Evolutionary conservation across 108 stramenopile species (phyloP), one percentile per base, ranked within the genome.

Genomic region (Cylindrotheca closterium): DNA sequence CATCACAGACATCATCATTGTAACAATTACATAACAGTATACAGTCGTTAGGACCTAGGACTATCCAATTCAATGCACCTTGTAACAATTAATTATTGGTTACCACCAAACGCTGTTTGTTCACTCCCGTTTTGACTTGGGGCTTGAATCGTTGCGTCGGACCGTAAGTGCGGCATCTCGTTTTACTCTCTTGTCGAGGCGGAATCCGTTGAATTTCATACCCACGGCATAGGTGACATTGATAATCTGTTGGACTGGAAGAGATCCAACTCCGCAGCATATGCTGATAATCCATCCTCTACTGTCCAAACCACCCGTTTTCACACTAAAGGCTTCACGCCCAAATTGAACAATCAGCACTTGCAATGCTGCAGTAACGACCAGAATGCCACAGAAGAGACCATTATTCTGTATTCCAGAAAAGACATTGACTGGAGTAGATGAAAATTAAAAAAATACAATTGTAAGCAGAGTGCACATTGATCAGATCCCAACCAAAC

Each of bases 261-360:
- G 59, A 21, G 90, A 84, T 19, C 73, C 79, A 21, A 55, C 26
- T 1, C 90, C 90, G 61, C 88, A 57, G 30, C 60, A 54, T 42
- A 87, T 50, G 31, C 78, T 74, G 0, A 82, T 27, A 21, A 54
- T 72, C 85, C 86, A 88, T 34, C 70, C 75, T 51, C 71, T 55
- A 10, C 54, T 65, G 25, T 24, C 24, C 1, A 91, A 73, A 21
- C 90, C 90, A 28, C 49, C 84, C 23, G 86, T 83, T 8, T 67
- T 47, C 17, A 91, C 90, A 46, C 77, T 68, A 57, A 90, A 80
- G 0, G 91, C 85, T 30, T 87, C 67, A 0, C 92, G 86, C 12
- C 96, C 98, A 63, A 84, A 91, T 64, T 96, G 62, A 12, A 99
- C 96, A 65, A 98, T 94, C 30, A 96, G 50, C 56, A 79, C 80